phyloP scores from a whole-genome alignment of 345 rosid species.

The Boechera stricta region DNA sequence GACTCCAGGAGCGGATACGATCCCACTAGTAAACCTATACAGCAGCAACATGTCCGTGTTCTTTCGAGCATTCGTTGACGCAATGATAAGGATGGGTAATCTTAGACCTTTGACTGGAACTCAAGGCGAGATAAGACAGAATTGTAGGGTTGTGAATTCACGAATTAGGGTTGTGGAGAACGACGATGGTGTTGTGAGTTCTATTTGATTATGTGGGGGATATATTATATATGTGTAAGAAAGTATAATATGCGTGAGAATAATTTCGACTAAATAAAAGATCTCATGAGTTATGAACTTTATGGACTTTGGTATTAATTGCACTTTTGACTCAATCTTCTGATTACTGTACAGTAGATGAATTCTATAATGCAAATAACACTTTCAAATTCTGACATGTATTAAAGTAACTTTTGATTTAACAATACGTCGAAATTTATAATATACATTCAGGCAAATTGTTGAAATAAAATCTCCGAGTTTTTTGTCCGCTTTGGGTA shows the following conservation, averaged over 20 bases:
- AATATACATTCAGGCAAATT: neutral
- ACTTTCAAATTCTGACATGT: neutral
- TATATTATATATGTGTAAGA: conserved; percentile 19
- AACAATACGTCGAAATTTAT: neutral
- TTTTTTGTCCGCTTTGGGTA: conserved; percentile 7
- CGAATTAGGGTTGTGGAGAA: conserved; percentile 28
- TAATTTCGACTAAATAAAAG: conserved; percentile 35
- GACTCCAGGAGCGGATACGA: conserved; percentile 43
- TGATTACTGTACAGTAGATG: neutral
- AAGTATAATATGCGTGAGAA: conserved; percentile 16
- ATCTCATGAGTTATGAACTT: neutral
- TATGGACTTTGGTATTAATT: neutral
- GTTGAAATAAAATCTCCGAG: neutral
- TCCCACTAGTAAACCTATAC: conserved; percentile 34
- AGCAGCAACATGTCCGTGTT: conserved; percentile 44
- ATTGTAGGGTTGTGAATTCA: conserved; percentile 50
- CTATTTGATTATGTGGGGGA: conserved; percentile 22
- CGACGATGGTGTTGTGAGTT: conserved; percentile 36
- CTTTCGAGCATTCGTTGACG: conserved; percentile 50
- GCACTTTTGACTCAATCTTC: neutral
- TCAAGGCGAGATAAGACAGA: conserved; percentile 53
- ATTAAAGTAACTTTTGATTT: neutral
- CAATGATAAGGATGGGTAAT: conserved; percentile 67
- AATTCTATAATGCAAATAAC: neutral
- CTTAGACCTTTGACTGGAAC: conserved; percentile 50